phyloP scores from a whole-genome alignment of 2,329 filamentous ascomycete genomes.

The Graphilbum sp. region DNA sequence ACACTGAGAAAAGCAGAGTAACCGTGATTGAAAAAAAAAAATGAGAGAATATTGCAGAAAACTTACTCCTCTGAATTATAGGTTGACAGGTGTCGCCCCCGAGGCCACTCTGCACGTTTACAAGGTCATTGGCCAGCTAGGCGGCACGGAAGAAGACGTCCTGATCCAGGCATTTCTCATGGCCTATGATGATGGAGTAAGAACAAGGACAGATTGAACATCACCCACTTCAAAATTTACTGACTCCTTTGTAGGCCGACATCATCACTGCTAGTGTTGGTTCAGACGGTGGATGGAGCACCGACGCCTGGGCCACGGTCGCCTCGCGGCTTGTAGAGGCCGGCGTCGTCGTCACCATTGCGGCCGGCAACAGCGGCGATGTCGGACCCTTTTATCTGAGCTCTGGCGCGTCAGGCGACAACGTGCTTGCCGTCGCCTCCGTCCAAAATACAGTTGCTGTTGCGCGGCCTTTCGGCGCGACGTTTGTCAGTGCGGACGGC shows the following conservation, averaged over 20 bases:
- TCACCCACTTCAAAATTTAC: neutral
- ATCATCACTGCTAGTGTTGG: slow-evolving; percentile 41
- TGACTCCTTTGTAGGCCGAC: slow-evolving; percentile 18
- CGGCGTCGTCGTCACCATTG: slow-evolving; percentile 34
- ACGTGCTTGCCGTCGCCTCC: slow-evolving; percentile 27
- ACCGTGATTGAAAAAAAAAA: too few species aligned
- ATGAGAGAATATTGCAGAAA: too few species aligned
- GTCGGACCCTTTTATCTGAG: slow-evolving; percentile 3
- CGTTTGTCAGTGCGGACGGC: slow-evolving; percentile 4
- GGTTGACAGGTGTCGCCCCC: slow-evolving; percentile 12
- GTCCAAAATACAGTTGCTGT: slow-evolving; percentile 14
- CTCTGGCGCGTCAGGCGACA: slow-evolving; percentile 18
- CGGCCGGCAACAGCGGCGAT: slow-evolving; percentile 31
- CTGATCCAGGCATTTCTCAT: slow-evolving; percentile 42
- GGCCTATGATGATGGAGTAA: slow-evolving; percentile 37
- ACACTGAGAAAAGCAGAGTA: too few species aligned
- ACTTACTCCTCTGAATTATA: too few species aligned
- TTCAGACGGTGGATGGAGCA: slow-evolving; percentile 31
- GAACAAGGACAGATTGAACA: neutral
- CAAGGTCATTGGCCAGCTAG: slow-evolving; percentile 10
- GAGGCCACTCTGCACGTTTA: slow-evolving; percentile 11
- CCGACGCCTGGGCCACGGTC: slow-evolving; percentile 32
- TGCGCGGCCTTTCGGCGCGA: slow-evolving; percentile 8
- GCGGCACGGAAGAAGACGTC: slow-evolving; percentile 29
- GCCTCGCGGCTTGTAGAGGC: slow-evolving; percentile 35